Evolutionary conservation across 176 grass and related monocot species (phyloP).

Genomic region (Ensete ventricosum): DNA sequence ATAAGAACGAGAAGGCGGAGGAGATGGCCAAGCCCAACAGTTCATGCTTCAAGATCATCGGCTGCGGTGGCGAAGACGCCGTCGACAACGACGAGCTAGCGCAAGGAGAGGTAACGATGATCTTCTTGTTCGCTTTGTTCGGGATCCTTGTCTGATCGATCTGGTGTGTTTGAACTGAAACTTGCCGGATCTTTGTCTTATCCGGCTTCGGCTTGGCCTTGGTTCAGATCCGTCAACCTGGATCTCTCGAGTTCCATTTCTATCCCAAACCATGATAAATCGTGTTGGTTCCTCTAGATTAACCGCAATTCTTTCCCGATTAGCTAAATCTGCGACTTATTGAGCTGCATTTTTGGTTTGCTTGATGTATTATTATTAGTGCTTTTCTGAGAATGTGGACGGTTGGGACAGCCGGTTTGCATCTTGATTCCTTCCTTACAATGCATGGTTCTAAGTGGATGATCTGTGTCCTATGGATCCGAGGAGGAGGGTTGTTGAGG

Average conservation of each 20-base stretch:
- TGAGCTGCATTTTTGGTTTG: neutral
- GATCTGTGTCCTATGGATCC: neutral
- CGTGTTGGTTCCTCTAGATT: too few relatives aligned
- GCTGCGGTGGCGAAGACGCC: slow-evolving; percentile 35
- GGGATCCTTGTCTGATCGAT: slow-evolving; percentile 2
- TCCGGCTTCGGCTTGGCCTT: too few relatives aligned
- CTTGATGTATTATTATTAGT: neutral
- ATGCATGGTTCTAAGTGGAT: too few relatives aligned
- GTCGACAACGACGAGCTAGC: neutral
- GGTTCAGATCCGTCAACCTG: too few relatives aligned
- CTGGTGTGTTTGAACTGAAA: neutral
- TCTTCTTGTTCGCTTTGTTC: slow-evolving; percentile 27
- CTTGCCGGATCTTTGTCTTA: neutral
- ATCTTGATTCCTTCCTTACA: neutral
- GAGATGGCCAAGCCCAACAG: slow-evolving; percentile 43
- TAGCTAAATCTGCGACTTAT: too few relatives aligned
- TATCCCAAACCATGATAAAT: too few relatives aligned
- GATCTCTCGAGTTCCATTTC: too few relatives aligned
- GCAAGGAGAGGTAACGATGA: slow-evolving; percentile 5
- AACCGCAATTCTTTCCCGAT: too few relatives aligned
- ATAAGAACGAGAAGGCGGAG: neutral
- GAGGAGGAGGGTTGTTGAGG: neutral
- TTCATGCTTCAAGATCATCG: slow-evolving; percentile 67
- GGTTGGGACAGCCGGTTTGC: neutral
- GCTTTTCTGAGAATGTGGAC: neutral